Base-by-base conservation (phyloP, 1,284 basidiomycete genomes). In the Ustilago bromivora region DNA sequence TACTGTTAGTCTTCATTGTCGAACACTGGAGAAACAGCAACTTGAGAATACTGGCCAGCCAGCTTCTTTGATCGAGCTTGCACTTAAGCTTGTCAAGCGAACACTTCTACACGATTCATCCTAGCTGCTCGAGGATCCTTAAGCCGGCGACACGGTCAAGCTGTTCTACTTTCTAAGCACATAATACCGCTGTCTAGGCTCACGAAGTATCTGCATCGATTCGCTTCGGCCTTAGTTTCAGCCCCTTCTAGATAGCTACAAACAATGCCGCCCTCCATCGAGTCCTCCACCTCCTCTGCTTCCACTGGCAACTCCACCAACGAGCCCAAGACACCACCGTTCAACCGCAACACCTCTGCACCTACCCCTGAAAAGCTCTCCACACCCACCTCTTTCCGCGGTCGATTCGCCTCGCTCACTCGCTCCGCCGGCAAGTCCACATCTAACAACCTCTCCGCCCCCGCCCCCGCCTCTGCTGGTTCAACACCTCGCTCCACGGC, bases 261-360 rank as follows among this genome's bases (percentile, higher is more conserved):
- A 51, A 13, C 28, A 11, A 71, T 76, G 73, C 65, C 73, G 2
- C 61, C 54, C 8, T 76, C 73, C 19, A 66, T 61, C 46, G 68
- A 71, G 9, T 71, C 73, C 10, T 58, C 61, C 6, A 54, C 68
- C 9, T 63, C 66, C 4, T 67, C 67, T 13, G 46, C 41, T 3
- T 46, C 43, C 6, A 46, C 43, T 7, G 11, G n/a, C 7, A 46
- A 46, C 15, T 41, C 40, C 17, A 46, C 15, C 34, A 10, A 57
- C 46, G 73, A 76, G 31, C 73, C 73, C 19, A 56, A 61, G 19
- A 76, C 73, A 5, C 73, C 73, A 23, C 64, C 73, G 6, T 59
- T 55, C 58, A 71, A 72, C 40, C 66, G 74, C 57, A 62, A 62
- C n/a, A 51, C 49, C 49, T 10, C 49, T 51, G 49, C 49, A 51